These are phyloP conservation scores for Croton setiger DNA, from an alignment of 441 rosid genomes.

Conservation along the genomic window DNA sequence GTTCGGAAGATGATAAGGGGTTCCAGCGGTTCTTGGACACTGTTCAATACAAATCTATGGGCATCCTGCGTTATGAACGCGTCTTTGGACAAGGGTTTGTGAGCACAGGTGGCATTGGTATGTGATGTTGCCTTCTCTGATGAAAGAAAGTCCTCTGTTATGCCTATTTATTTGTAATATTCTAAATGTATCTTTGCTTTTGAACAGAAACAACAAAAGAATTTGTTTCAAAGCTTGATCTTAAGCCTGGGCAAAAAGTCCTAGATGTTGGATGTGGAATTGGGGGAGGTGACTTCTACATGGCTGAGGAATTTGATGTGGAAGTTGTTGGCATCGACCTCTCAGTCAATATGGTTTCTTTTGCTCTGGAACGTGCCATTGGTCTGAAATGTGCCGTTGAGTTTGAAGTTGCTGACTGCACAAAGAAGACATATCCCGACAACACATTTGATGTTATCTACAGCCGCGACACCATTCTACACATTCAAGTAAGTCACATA, in stretches of 20 bases:
- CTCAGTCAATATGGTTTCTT: constrained; percentile 89
- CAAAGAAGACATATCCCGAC: constrained; percentile 75
- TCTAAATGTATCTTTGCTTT: constrained; percentile 14
- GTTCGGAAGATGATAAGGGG: constrained; percentile 73
- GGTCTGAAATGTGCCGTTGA: constrained; percentile 86
- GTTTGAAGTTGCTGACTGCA: constrained; percentile 97
- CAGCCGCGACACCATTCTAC: constrained; percentile 92
- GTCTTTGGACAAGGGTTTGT: constrained; percentile 93
- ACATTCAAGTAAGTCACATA: constrained; percentile 57
- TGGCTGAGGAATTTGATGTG: constrained; percentile 85
- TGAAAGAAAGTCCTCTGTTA: not conserved
- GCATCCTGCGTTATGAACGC: constrained; percentile 89
- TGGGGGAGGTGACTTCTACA: constrained; percentile 97
- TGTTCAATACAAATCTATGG: constrained; percentile 80
- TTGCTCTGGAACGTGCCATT: constrained; percentile 89
- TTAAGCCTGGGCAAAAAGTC: constrained; percentile 88
- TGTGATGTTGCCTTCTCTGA: constrained; percentile 1
- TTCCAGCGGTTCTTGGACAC: constrained; percentile 95
- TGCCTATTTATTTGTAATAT: not conserved
- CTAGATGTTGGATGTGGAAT: constrained; percentile 99
- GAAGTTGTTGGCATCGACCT: constrained; percentile 93
- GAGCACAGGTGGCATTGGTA: constrained; percentile 98
- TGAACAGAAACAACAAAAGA: constrained; percentile 89
- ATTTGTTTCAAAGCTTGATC: constrained; percentile 80
- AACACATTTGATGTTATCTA: constrained; percentile 81